phyloP scores from a whole-genome alignment of 2,329 filamentous ascomycete genomes.

The Boeremia lycopersici region DNA sequence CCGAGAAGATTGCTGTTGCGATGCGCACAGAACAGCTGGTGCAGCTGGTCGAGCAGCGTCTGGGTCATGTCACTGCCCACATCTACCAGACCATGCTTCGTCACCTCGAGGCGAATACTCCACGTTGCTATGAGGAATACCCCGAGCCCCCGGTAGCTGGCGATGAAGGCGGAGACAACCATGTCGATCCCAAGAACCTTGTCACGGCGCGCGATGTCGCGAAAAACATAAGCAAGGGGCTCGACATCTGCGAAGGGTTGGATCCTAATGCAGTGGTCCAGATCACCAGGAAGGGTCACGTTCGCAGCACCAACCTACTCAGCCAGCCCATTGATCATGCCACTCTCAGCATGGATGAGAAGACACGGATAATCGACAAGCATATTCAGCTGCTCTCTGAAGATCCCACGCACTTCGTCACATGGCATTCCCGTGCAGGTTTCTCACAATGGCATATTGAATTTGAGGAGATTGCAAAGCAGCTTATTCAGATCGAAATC shows the following conservation, averaged over 20 bases:
- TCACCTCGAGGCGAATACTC: constrained; percentile 70
- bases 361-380: constrained; percentile 60
- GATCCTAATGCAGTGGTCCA: constrained; percentile 38
- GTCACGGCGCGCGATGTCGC: constrained; percentile 51
- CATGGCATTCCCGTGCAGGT: constrained; percentile 67
- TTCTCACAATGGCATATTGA: constrained; percentile 83
- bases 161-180: constrained; percentile 41
- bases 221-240: constrained; percentile 47
- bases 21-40: constrained; percentile 80
- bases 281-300: constrained; percentile 31
- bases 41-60: constrained; percentile 70
- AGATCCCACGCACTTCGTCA: constrained; percentile 69
- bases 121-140: constrained; percentile 68
- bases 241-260: constrained; percentile 50
- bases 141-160: constrained; percentile 32
- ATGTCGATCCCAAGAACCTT: constrained; percentile 39
- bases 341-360: constrained; percentile 32
- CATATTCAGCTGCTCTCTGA: constrained; percentile 76
- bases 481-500: constrained; percentile 76
- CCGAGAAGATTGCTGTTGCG: constrained; percentile 81
- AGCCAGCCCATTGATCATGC: constrained; percentile 34
- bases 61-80: constrained; percentile 75
- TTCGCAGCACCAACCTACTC: constrained; percentile 28
- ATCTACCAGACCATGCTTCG: constrained; percentile 78
- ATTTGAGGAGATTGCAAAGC: constrained; percentile 73